Conservation (phyloP, 1,284 basidiomycete species). For the Phenoliferia sp. region DNA sequence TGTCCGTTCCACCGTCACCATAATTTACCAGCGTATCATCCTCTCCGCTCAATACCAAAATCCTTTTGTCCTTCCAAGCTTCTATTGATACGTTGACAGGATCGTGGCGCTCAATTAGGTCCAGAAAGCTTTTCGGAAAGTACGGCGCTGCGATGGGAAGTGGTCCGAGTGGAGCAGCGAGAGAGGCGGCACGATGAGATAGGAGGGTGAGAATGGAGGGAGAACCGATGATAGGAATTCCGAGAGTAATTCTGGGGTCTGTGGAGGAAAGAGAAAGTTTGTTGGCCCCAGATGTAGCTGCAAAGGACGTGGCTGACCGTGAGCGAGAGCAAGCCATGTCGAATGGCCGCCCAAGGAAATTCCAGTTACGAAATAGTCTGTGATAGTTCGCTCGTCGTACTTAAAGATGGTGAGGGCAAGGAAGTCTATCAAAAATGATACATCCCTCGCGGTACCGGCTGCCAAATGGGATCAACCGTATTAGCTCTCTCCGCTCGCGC, state of each 20-base stretch:
- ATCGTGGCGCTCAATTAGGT: conserved; percentile 50
- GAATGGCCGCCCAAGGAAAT: conserved; percentile 74
- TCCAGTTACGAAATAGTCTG: conserved; percentile 62
- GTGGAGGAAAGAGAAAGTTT: conserved; percentile 10
- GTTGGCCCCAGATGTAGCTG: neutral
- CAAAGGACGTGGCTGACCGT: conserved; percentile 48
- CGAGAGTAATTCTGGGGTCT: conserved; percentile 66
- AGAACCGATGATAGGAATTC: conserved; percentile 68
- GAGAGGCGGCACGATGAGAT: conserved; percentile 52
- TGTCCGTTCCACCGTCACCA: conserved; percentile 38
- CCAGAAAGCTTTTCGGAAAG: conserved; percentile 55
- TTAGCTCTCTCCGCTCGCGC: neutral
- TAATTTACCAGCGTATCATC: conserved; percentile 40
- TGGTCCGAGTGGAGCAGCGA: conserved; percentile 45
- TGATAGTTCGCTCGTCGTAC: conserved; percentile 57
- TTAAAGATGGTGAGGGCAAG: conserved; percentile 74
- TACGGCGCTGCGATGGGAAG: conserved; percentile 48
- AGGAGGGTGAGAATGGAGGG: conserved; percentile 67
- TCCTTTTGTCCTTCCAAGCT: conserved; percentile 60
- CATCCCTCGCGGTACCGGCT: conserved; percentile 65
- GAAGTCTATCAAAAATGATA: conserved; percentile 75
- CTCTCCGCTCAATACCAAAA: conserved; percentile 59
- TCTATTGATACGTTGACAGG: conserved; percentile 38
- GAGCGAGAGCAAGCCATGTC: conserved; percentile 63
- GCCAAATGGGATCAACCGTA: neutral